A percentile compares a stretch with the other conserved stretches of the same genome.
phyloP scores from a whole-genome alignment of 1,284 basidiomycete species.

The Phellopilus nigrolimitatus region DNA sequence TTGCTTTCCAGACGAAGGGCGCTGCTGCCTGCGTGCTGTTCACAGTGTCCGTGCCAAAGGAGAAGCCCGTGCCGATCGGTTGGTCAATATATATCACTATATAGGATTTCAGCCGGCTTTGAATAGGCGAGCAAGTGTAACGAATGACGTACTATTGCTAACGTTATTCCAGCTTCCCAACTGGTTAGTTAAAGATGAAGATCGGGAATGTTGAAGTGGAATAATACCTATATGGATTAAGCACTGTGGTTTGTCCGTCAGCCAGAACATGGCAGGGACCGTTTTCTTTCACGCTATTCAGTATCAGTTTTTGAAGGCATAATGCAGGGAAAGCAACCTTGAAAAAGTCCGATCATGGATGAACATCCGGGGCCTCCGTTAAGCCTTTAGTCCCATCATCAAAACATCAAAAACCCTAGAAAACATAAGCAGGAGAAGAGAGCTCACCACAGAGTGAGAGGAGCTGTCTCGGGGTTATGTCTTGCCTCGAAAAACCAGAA shows the following conservation, averaged over 20 bases:
- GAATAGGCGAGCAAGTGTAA: not conserved
- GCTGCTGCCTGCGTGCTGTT: slow-evolving; percentile 52
- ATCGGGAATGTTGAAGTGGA: not conserved
- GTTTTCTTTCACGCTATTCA: slow-evolving; percentile 38
- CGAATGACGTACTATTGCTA: slow-evolving; percentile 47
- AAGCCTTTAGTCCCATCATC: slow-evolving; percentile 33
- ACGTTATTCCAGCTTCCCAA: slow-evolving; percentile 71
- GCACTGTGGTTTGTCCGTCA: slow-evolving; percentile 44
- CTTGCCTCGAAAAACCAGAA: slow-evolving; percentile 73
- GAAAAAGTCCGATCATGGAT: slow-evolving; percentile 63
- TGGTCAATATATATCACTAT: slow-evolving; percentile 76
- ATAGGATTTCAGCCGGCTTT: no score
- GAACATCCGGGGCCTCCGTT: slow-evolving; percentile 61
- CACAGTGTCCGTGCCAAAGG: slow-evolving; percentile 49
- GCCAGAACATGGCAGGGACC: slow-evolving; percentile 56
- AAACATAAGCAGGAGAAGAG: not conserved
- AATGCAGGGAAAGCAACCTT: slow-evolving; percentile 33
- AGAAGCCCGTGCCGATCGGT: slow-evolving; percentile 67
- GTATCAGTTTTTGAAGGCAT: slow-evolving; percentile 12
- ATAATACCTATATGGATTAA: slow-evolving; percentile 50
- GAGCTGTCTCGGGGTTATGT: slow-evolving; percentile 51
- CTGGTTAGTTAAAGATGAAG: no score
- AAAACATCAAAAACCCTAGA: not conserved
- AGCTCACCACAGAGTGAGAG: slow-evolving; percentile 59
- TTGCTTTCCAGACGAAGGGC: slow-evolving; percentile 53